Percentiles rank a stretch among this genome's conserved stretches.
Evolutionary conservation across 805 yeast species (phyloP).

Genomic region (Sugiyamaella qingdaonensis): DNA sequence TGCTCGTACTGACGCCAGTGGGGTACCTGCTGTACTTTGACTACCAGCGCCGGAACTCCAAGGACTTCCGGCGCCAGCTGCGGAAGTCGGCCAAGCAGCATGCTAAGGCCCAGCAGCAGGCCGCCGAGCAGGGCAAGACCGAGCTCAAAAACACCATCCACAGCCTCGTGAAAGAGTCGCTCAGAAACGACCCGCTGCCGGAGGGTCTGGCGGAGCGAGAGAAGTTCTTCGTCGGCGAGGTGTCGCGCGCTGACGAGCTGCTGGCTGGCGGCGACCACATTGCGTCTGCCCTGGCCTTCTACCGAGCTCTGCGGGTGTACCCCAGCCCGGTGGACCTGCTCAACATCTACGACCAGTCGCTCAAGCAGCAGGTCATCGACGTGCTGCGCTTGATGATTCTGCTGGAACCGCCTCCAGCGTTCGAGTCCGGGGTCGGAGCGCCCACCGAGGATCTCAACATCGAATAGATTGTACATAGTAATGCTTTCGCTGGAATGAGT

Average conservation of each 20-base stretch:
- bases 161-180: slow-evolving; percentile 57
- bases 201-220: slow-evolving; percentile 64
- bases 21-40: slow-evolving; percentile 84
- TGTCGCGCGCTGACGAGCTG: slow-evolving; percentile 79
- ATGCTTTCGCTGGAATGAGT: slow-evolving; percentile 6
- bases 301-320: slow-evolving; percentile 87
- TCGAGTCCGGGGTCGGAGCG: slow-evolving; percentile 59
- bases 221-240: slow-evolving; percentile 74
- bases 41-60: slow-evolving; percentile 77
- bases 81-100: slow-evolving; percentile 61
- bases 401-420: slow-evolving; percentile 74
- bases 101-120: slow-evolving; percentile 51
- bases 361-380: slow-evolving; percentile 79
- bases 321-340: slow-evolving; percentile 93
- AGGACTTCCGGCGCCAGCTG: slow-evolving; percentile 75
- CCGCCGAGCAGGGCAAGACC: slow-evolving; percentile 55
- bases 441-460: slow-evolving; percentile 11
- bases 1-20: slow-evolving; percentile 18
- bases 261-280: slow-evolving; percentile 58
- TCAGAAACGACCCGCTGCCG: slow-evolving; percentile 73
- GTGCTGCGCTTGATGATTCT: slow-evolving; percentile 85
- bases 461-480: slow-evolving; percentile 1
- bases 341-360: slow-evolving; percentile 82
- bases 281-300: slow-evolving; percentile 85
- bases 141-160: slow-evolving; percentile 55